Evolutionary conservation across 2,329 filamentous ascomycete genomes (phyloP).

Genomic region (Colletotrichum agaves): DNA sequence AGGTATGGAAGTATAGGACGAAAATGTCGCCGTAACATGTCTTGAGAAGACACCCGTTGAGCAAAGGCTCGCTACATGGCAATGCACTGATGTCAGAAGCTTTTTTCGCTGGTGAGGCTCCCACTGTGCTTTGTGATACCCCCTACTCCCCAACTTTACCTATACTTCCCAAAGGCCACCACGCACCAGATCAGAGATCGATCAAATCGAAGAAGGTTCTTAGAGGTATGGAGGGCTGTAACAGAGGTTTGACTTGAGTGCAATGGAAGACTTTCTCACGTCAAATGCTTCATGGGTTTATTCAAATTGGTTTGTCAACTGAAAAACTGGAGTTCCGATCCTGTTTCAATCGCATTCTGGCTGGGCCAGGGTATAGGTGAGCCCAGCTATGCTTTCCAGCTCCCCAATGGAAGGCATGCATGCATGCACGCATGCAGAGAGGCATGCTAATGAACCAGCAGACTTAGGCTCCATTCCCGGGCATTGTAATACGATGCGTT

Average conservation of each 20-base stretch:
- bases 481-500: background rate
- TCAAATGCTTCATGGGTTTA: background rate
- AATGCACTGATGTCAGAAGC: too few relatives aligned
- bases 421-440: background rate
- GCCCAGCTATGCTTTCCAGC: background rate
- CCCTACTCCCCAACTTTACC: too few relatives aligned
- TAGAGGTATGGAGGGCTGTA: too few relatives aligned
- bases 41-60: background rate
- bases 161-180: background rate
- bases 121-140: background rate
- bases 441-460: background rate
- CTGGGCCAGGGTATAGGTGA: background rate
- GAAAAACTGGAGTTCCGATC: background rate
- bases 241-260: too few relatives aligned
- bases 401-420: background rate
- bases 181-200: background rate
- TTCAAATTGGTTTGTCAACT: too few relatives aligned
- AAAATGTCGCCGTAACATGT: background rate
- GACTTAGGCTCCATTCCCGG: background rate
- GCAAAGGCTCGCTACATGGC: background rate
- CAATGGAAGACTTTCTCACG: too few relatives aligned
- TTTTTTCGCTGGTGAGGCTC: background rate
- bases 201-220: background rate
- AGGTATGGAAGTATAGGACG: background rate
- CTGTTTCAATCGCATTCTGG: background rate